phyloP scores from a whole-genome alignment of 1,139 yeast species.

The Blastobotrys indianensis region DNA sequence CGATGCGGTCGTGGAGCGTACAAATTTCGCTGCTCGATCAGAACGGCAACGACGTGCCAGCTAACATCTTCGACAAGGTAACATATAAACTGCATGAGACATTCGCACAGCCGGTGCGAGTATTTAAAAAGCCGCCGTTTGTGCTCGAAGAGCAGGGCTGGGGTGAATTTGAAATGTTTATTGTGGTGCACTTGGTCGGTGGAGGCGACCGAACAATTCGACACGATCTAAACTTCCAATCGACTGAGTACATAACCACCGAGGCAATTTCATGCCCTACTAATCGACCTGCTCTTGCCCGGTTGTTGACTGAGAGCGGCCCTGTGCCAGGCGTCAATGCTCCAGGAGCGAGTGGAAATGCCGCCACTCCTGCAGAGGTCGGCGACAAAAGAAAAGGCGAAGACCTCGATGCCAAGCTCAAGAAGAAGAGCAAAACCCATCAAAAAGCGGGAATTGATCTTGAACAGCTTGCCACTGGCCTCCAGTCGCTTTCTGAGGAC shows the following conservation, averaged over 20 bases:
- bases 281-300: constrained; percentile 65
- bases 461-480: constrained; percentile 84
- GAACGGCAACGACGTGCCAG: constrained; percentile 79
- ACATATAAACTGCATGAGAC: constrained; percentile 94
- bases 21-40: constrained; percentile 69
- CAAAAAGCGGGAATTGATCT: constrained; percentile 60
- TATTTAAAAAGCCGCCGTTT: constrained; percentile 81
- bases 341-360: constrained; percentile 27
- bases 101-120: constrained; percentile 78
- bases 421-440: constrained; percentile 58
- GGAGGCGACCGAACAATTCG: constrained; percentile 81
- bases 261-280: constrained; percentile 73
- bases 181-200: constrained; percentile 71
- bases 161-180: constrained; percentile 95
- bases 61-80: constrained; percentile 83
- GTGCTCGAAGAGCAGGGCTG: constrained; percentile 90
- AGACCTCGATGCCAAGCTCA: constrained; percentile 29
- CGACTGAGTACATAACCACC: constrained; percentile 71
- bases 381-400: constrained; percentile 41
- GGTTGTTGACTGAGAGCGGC: constrained; percentile 74
- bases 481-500: constrained; percentile 84
- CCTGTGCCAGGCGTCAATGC: constrained; percentile 52
- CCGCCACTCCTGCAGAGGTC: constrained; percentile 16
- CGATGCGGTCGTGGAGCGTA: constrained; percentile 94
- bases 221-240: constrained; percentile 83